These are phyloP conservation scores for Evernia prunastri DNA, from an alignment of 495 filamentous ascomycete species.

Conservation along the genomic window DNA sequence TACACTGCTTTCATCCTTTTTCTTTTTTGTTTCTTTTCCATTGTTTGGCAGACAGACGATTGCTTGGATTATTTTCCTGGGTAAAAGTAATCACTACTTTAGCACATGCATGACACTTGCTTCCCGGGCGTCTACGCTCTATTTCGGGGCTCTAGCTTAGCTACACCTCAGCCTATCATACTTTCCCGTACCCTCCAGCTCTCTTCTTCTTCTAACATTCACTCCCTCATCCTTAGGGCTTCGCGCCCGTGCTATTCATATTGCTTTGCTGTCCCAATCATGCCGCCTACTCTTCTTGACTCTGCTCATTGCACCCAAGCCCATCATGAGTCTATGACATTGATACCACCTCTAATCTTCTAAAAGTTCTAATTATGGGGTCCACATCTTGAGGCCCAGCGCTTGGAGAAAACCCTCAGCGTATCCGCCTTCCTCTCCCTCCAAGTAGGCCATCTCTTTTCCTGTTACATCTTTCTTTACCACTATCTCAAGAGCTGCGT, in stretches of 20 bases:
- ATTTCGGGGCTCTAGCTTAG: background rate
- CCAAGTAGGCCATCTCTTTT: constrained; percentile 11
- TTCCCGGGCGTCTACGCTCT: constrained; percentile 6
- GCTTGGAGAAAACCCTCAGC: constrained; percentile 11
- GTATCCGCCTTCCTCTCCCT: constrained; percentile 8
- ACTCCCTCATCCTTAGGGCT: background rate
- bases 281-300: background rate
- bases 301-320: background rate
- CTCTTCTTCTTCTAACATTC: no score
- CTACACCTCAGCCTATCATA: background rate
- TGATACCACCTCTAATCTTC: background rate
- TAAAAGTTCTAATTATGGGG: constrained; percentile 6
- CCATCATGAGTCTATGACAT: no score
- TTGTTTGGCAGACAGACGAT: no score
- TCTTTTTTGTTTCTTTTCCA: no score
- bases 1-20: no score
- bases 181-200: background rate
- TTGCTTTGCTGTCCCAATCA: background rate
- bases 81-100: background rate
- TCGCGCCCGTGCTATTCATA: constrained; percentile 16
- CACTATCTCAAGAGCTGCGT: constrained; percentile 11
- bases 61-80: no score
- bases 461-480: constrained; percentile 6
- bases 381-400: constrained; percentile 5
- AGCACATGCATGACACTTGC: constrained; percentile 8